A percentile compares a stretch with the other conserved stretches of the same genome.
phyloP scores from a whole-genome alignment of 2,329 filamentous ascomycete genomes.

The Alternaria alternata region DNA sequence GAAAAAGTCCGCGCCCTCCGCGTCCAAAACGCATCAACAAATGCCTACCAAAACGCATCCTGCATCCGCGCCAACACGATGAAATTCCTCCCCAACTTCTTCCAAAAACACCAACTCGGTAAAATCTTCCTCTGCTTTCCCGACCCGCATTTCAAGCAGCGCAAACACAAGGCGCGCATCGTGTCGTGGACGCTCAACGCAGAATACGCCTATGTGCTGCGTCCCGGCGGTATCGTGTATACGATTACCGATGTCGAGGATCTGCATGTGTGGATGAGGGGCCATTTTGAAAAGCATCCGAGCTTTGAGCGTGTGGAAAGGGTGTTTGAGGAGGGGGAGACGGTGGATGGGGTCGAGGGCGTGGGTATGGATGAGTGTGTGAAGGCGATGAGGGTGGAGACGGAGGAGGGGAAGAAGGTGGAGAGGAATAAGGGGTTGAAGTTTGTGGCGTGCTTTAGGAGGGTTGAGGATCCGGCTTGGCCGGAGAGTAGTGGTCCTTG shows the following conservation, averaged over 20 bases:
- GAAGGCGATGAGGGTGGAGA: slow-evolving; percentile 78
- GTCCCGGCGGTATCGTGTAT: slow-evolving; percentile 86
- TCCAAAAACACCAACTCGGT: slow-evolving; percentile 77
- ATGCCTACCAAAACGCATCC: slow-evolving; percentile 82
- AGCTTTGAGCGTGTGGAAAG: slow-evolving; percentile 76
- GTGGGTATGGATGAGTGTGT: slow-evolving; percentile 75
- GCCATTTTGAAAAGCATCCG: slow-evolving; percentile 79
- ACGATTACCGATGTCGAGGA: slow-evolving; percentile 98
- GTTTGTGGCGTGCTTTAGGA: slow-evolving; percentile 86
- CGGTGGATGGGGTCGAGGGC: slow-evolving; percentile 69
- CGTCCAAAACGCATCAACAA: slow-evolving; percentile 63
- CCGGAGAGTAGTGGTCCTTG: slow-evolving; percentile 58
- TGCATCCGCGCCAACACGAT: slow-evolving; percentile 94
- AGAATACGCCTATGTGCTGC: slow-evolving; percentile 89
- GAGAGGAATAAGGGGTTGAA: slow-evolving; percentile 88
- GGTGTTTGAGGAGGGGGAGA: slow-evolving; percentile 63
- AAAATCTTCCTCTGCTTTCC: slow-evolving; percentile 99
- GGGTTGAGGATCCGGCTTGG: slow-evolving; percentile 83
- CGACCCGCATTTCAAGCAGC: slow-evolving; percentile 95
- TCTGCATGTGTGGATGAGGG: slow-evolving; percentile 91
- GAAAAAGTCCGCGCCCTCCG: slow-evolving; percentile 86
- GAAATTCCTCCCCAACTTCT: slow-evolving; percentile 99
- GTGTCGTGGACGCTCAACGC: slow-evolving; percentile 87
- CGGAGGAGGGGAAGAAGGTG: slow-evolving; percentile 98
- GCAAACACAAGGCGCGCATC: slow-evolving; percentile 97